Evolutionary conservation across 345 rosid species (phyloP), one percentile per base, ranked within the genome.

Genomic region (Melastoma malabathricum): DNA sequence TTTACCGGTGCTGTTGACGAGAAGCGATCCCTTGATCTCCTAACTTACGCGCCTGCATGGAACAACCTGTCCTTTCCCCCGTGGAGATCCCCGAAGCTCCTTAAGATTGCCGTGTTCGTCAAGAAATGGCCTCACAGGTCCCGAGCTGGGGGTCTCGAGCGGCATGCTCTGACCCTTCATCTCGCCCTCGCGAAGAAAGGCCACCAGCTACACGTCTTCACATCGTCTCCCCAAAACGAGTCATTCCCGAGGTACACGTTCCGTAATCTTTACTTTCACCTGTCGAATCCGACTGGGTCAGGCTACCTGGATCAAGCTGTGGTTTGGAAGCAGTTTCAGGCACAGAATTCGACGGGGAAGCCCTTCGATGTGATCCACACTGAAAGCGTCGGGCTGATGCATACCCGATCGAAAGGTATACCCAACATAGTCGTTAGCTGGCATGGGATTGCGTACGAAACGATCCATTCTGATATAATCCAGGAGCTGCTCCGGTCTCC

Each of bases 401-500:
- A 90, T 66, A 84, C 92, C 13, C 75, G 92, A 58, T 81, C 98
- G 0, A 65, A 76, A 56, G 72, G 77, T 46, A 50, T 90, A 46
- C 61, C 18, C 31, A 90, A 86, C 53, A 58, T 86, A 5, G 89
- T 81, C 10, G 94, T 82, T 12, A 68, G 76, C 54, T 90, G 98
- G 96, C 94, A 84, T 46, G 98, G 96, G 18, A 84, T 90, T 64
- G 96, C 94, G 10, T 86, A 90, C 29, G 96, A 90, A 69, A 81
- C 94, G 43, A 67, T 90, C 51, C 96, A 86, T 54, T 78, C 96
- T 1, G 94, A 90, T 61, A 77, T 86, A 70, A 86, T 90, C 54
- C 96, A 86, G 46, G 96, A 84, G 54, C 75, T 86, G 50, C 66
- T 84, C 57, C 67, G 89, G 43, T 72, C 61, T 22, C 66, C 83